Base-by-base conservation (phyloP, 352 stramenopile species). In the Phytophthora chlamydospora region DNA sequence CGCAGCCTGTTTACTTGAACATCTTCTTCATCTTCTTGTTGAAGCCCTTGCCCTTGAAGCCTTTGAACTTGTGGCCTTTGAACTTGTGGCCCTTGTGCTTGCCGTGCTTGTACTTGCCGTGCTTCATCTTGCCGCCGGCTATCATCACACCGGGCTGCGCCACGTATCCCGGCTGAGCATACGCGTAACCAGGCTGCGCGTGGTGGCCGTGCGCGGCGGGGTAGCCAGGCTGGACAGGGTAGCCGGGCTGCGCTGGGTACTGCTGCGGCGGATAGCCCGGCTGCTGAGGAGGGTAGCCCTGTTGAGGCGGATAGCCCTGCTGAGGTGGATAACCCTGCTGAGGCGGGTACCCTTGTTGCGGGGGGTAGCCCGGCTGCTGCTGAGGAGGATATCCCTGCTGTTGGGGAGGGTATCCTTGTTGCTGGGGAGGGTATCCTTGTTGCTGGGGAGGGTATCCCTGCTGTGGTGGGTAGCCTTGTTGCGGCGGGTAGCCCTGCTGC, bases 1-100 rank as follows among this genome's bases (percentile, higher is more conserved):
- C 35, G 1, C 42, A 17, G 21, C 19, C 42, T 16, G 6, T 39
- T 36, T 67, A 78, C 66, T 78, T 78, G 62, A 75, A 78, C 57
- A 78, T 75, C 27, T 78, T 78, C 49, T 78, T 78, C 70, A 75
- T 78, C 41, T 75, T 78, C 58, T 78, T 78, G 52, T 29, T 29
- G 24, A 29, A 29, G 24, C 49, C 45, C 60, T 71, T 71, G 40
- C 75, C 75, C 54, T 75, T 78, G 45, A 73, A 73, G 44, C 55
- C 55, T 46, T 63, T 63, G 45, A 16, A 9, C 50, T 58, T 58
- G 50, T 21, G 48, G 58, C 64, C 71, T 69, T 64, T 74, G 67
- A 36, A 62, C 56, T 78, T 78, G 55, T 65, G 33, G 21, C 50
- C 47, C 51, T 77, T 77, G 64, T 66, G 56, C 56, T 78, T 78